phyloP scores from a whole-genome alignment of 768 basidiomycete genomes.

The Agrocybe pediades region DNA sequence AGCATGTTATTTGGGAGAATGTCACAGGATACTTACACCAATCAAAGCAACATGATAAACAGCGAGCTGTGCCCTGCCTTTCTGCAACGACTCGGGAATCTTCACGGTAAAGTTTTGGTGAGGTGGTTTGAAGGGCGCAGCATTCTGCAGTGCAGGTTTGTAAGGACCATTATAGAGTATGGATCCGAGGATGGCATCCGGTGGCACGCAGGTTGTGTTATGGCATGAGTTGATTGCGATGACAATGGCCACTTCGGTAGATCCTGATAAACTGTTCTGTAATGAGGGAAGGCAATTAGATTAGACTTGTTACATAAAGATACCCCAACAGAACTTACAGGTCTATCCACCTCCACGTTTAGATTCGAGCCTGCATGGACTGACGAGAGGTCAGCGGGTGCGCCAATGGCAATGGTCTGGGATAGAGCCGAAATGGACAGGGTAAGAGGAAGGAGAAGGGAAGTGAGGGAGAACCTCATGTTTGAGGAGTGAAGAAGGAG shows the following conservation, averaged over 20 bases:
- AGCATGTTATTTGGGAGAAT: neutral
- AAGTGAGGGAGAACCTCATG: slow-evolving; percentile 18
- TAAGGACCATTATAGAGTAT: slow-evolving; percentile 52
- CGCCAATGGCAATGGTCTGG: slow-evolving; percentile 41
- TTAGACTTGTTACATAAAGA: neutral
- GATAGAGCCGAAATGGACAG: slow-evolving; percentile 31
- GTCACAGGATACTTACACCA: slow-evolving; percentile 36
- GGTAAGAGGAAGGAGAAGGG: slow-evolving; percentile 24
- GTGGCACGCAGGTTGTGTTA: slow-evolving; percentile 20
- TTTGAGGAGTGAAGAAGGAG: neutral
- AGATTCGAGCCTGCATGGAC: slow-evolving; percentile 39
- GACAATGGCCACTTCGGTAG: slow-evolving; percentile 46
- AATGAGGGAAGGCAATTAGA: neutral
- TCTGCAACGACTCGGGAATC: slow-evolving; percentile 29
- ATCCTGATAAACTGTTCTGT: slow-evolving; percentile 38
- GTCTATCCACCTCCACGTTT: slow-evolving; percentile 47
- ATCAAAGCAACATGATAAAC: slow-evolving; percentile 39
- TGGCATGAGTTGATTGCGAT: slow-evolving; percentile 43
- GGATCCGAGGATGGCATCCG: slow-evolving; percentile 33
- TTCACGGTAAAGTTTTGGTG: slow-evolving; percentile 48
- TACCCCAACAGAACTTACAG: slow-evolving; percentile 35
- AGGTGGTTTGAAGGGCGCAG: slow-evolving; percentile 30
- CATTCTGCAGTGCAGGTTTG: slow-evolving; percentile 31
- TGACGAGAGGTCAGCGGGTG: slow-evolving; percentile 34
- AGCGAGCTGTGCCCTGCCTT: slow-evolving; percentile 35